phyloP scores from a whole-genome alignment of 805 yeast species.

The Metschnikowia anglica region DNA sequence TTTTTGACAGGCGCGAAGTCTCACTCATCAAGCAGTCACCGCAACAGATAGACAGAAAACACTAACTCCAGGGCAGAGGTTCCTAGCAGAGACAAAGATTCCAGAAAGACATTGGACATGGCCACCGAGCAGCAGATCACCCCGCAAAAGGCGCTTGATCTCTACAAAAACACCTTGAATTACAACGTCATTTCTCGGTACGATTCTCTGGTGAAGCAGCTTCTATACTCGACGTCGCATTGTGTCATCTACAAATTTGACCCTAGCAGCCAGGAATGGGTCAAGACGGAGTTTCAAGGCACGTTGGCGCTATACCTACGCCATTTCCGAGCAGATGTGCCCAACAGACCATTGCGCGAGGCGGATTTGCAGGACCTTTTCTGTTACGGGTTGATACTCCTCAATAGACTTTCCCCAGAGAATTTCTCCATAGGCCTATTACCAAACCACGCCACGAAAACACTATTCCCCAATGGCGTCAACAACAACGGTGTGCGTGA shows the following conservation, averaged over 20 bases:
- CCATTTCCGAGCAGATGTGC: slow-evolving; percentile 34
- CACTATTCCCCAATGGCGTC: slow-evolving; percentile 40
- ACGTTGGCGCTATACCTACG: slow-evolving; percentile 64
- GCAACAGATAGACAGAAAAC: no score
- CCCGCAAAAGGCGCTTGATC: slow-evolving; percentile 50
- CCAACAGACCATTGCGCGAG: slow-evolving; percentile 9
- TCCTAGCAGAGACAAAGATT: not conserved
- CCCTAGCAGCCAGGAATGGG: slow-evolving; percentile 61
- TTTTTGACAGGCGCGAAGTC: no score
- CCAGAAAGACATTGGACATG: slow-evolving; percentile 13
- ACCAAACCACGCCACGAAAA: slow-evolving; percentile 50
- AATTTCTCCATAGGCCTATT: slow-evolving; percentile 71
- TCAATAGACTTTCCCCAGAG: slow-evolving; percentile 66
- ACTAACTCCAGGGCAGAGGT: no score
- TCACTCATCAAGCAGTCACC: no score
- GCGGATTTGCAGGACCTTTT: slow-evolving; percentile 45
- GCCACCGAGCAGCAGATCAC: slow-evolving; percentile 37
- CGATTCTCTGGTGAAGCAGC: slow-evolving; percentile 68
- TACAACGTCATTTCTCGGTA: slow-evolving; percentile 76
- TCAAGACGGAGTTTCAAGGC: slow-evolving; percentile 68
- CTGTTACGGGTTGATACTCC: slow-evolving; percentile 66
- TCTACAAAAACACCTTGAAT: slow-evolving; percentile 66
- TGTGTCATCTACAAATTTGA: slow-evolving; percentile 69
- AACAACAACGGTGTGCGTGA: slow-evolving; percentile 35
- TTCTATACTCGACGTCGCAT: slow-evolving; percentile 67